Conservation (phyloP, 768 basidiomycete species). For the Candolleomyces efflorescens region DNA sequence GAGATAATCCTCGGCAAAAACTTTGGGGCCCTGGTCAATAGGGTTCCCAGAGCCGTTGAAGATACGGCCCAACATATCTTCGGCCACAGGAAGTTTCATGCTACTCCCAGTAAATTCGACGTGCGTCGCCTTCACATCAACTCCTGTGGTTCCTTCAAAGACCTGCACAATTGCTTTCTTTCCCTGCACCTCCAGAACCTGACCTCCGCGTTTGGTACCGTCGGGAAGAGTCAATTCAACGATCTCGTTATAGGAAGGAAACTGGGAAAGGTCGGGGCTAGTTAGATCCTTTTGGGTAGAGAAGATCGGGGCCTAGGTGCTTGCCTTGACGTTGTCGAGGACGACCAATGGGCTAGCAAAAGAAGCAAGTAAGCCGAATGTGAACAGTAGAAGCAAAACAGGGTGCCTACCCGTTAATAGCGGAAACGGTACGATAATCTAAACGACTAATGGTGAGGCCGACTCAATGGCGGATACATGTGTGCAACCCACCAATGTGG, state of each 20-base stretch:
- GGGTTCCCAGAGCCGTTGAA: slow-evolving; percentile 99
- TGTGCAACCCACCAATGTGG: slow-evolving; percentile 64
- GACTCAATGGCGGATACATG: slow-evolving; percentile 6
- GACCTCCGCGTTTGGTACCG: slow-evolving; percentile 91
- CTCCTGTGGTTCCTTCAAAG: slow-evolving; percentile 96
- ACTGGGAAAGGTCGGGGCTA: slow-evolving; percentile 42
- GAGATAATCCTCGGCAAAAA: slow-evolving; percentile 98
- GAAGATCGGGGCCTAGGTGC: slow-evolving; percentile 4
- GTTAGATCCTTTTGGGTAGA: background rate
- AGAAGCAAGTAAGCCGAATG: slow-evolving; percentile 11
- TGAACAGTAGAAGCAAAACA: slow-evolving; percentile 6
- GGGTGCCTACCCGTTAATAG: slow-evolving; percentile 81
- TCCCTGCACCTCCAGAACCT: slow-evolving; percentile 96
- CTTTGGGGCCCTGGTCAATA: slow-evolving; percentile 97
- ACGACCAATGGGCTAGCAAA: slow-evolving; percentile 82
- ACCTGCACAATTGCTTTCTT: slow-evolving; percentile 99
- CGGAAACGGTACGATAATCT: slow-evolving; percentile 99
- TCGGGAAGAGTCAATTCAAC: slow-evolving; percentile 94
- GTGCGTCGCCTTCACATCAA: slow-evolving; percentile 96
- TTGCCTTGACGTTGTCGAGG: slow-evolving; percentile 95
- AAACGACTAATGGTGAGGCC: slow-evolving; percentile 14
- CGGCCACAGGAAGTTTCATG: slow-evolving; percentile 98
- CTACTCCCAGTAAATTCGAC: slow-evolving; percentile 98
- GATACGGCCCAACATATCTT: slow-evolving; percentile 98
- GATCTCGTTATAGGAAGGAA: slow-evolving; percentile 98